Percentiles rank a stretch among this genome's conserved stretches.
Conservation (phyloP, 1,139 yeast species). For the Kodamaea sp. region DNA sequence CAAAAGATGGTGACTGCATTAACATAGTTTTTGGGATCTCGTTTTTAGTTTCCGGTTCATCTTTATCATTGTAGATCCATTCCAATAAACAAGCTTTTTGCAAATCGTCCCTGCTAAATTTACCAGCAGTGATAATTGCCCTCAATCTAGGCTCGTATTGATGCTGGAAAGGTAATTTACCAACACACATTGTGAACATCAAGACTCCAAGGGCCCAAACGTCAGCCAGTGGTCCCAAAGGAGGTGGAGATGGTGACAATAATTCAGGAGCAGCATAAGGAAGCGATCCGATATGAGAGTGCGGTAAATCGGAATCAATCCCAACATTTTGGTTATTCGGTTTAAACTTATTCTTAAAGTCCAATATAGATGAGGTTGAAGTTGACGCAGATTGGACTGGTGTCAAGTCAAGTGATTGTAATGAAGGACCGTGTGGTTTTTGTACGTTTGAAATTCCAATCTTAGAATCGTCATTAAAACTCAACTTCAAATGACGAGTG, state of each 20-base stretch:
- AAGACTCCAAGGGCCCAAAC: slow-evolving; percentile 90
- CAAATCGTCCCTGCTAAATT: slow-evolving; percentile 49
- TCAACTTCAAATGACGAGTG: slow-evolving; percentile 17
- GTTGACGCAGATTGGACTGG: slow-evolving; percentile 22
- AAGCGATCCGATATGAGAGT: slow-evolving; percentile 76
- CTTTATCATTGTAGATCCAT: slow-evolving; percentile 22
- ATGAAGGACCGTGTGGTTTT: slow-evolving; percentile 34
- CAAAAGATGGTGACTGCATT: slow-evolving; percentile 18
- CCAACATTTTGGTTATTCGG: slow-evolving; percentile 10
- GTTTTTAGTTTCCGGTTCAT: slow-evolving; percentile 9
- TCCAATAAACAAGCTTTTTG: slow-evolving; percentile 29
- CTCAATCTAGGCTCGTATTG: slow-evolving; percentile 75
- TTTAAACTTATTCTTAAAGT: slow-evolving; percentile 14
- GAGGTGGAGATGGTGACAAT: slow-evolving; percentile 61
- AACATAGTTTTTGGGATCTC: slow-evolving; percentile 6
- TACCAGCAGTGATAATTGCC: slow-evolving; percentile 67
- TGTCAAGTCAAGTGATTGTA: slow-evolving; percentile 34
- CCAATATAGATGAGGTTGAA: slow-evolving; percentile 7
- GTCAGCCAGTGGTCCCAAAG: slow-evolving; percentile 73
- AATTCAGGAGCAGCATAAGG: slow-evolving; percentile 94
- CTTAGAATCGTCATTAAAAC: slow-evolving; percentile 28
- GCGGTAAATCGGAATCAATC: slow-evolving; percentile 48
- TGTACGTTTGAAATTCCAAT: slow-evolving; percentile 29
- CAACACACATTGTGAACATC: slow-evolving; percentile 67
- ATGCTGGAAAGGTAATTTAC: slow-evolving; percentile 79